Evolutionary conservation across 148 eudicot species (phyloP).

Genomic region (Euryodendron excelsum): DNA sequence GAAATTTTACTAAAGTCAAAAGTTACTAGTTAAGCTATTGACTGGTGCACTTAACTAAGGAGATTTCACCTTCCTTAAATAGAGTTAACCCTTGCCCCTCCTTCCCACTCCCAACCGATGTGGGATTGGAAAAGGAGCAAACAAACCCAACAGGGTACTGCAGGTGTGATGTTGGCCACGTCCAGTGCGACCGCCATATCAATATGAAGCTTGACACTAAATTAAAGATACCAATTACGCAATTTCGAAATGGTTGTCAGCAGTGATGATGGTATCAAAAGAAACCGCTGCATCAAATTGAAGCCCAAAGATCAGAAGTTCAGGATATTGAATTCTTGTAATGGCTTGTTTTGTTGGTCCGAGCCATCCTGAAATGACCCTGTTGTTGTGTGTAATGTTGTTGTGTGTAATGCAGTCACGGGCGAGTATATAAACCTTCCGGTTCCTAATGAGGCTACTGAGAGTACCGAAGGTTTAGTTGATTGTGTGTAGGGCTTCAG

Average conservation of each 20-base stretch:
- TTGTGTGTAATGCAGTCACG: constrained; percentile 30
- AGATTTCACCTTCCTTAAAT: too few species aligned
- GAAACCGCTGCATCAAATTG: constrained; percentile 13
- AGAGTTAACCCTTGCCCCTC: too few species aligned
- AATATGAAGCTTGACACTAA: constrained; percentile 13
- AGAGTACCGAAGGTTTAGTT: not conserved
- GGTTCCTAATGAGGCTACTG: too few species aligned
- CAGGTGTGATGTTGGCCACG: too few species aligned
- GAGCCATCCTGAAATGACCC: not conserved
- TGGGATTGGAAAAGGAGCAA: too few species aligned
- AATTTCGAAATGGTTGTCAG: not conserved
- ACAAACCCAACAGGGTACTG: too few species aligned
- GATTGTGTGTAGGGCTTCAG: constrained; percentile 18
- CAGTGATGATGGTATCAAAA: not conserved
- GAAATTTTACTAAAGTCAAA: too few species aligned
- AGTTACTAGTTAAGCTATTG: too few species aligned
- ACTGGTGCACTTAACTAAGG: too few species aligned
- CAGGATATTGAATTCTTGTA: constrained; percentile 16
- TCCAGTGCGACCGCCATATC: not conserved
- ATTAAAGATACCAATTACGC: constrained; percentile 15
- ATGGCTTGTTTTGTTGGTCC: constrained; percentile 18
- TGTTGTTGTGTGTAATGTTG: too few species aligned
- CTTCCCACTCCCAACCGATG: too few species aligned
- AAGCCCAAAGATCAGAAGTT: not conserved
- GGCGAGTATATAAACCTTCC: constrained; percentile 24